Percentiles rank a stretch among this genome's conserved stretches.
These are phyloP conservation scores for Alternaria ethzedia DNA, from an alignment of 2,329 filamentous ascomycete genomes.

Conservation along the genomic window DNA sequence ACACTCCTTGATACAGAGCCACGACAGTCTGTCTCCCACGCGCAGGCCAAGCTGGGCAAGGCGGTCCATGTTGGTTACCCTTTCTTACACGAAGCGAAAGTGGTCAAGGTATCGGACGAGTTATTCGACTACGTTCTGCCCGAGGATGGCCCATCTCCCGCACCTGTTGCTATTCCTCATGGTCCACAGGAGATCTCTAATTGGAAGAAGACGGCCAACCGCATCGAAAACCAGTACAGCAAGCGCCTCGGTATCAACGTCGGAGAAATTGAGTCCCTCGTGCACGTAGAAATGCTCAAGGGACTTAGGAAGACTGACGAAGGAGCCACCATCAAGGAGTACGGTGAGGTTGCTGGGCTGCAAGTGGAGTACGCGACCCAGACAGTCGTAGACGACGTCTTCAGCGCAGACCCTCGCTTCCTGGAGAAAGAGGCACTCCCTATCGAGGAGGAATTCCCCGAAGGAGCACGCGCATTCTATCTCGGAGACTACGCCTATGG, in stretches of 20 bases:
- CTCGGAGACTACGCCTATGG: conserved; percentile 93
- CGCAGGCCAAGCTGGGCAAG: conserved; percentile 81
- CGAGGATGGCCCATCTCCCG: conserved; percentile 62
- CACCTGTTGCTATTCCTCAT: conserved; percentile 74
- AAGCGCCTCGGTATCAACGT: conserved; percentile 89
- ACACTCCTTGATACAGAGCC: conserved; percentile 78
- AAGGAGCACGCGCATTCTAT: conserved; percentile 85
- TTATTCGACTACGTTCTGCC: conserved; percentile 85
- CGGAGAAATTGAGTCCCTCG: conserved; percentile 83
- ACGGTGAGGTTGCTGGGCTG: conserved; percentile 81
- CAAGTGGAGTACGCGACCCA: conserved; percentile 93
- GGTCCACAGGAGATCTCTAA: conserved; percentile 77
- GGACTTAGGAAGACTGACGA: conserved; percentile 89
- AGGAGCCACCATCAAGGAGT: conserved; percentile 91
- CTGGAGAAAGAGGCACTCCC: conserved; percentile 87
- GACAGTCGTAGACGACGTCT: conserved; percentile 84
- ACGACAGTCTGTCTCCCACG: conserved; percentile 72
- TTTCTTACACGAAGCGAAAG: conserved; percentile 91
- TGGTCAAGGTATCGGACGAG: conserved; percentile 88
- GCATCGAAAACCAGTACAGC: conserved; percentile 86
- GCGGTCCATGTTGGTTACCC: conserved; percentile 92
- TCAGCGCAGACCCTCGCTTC: conserved; percentile 92
- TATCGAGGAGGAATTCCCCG: conserved; percentile 89
- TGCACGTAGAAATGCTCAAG: conserved; percentile 93
- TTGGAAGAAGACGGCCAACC: conserved; percentile 82